A percentile compares a stretch with the other conserved stretches of the same genome.
Evolutionary conservation across 352 stramenopile species (phyloP).

Genomic region (Phytophthora vignae): DNA sequence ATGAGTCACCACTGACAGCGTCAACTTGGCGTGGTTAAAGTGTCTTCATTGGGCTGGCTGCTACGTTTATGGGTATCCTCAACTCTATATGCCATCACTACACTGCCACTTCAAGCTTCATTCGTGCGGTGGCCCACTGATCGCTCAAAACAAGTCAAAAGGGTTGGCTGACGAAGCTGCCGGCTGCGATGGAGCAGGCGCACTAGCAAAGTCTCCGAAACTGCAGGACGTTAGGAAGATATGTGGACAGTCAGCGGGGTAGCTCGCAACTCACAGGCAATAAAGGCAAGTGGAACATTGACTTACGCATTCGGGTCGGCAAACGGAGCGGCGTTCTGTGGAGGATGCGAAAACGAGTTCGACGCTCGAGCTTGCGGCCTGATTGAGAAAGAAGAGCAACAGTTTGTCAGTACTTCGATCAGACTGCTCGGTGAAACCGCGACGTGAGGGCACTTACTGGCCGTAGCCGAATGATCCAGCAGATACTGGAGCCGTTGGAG

Average conservation of each 20-base stretch:
- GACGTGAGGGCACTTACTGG: conserved; percentile 30
- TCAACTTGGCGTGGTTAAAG: neutral
- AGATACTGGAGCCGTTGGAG: conserved; percentile 15
- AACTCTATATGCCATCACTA: conserved; percentile 41
- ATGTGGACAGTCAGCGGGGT: conserved; percentile 19
- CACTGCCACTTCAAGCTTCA: conserved; percentile 21
- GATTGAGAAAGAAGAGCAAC: conserved; percentile 12
- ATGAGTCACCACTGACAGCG: no score
- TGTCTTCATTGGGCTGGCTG: conserved; percentile 3
- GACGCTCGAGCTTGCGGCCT: conserved; percentile 28
- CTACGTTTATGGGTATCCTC: conserved; percentile 29
- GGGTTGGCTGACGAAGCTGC: conserved; percentile 64
- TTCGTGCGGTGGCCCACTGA: conserved; percentile 8
- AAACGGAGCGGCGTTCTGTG: conserved; percentile 43
- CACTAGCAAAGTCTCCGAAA: conserved; percentile 62
- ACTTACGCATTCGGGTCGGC: conserved; percentile 59
- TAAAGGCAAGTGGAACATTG: neutral
- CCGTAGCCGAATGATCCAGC: conserved; percentile 53
- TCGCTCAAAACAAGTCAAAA: conserved; percentile 86
- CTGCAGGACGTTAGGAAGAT: conserved; percentile 25
- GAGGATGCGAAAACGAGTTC: conserved; percentile 50
- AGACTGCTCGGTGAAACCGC: neutral
- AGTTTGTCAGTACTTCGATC: conserved; percentile 12
- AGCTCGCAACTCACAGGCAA: neutral
- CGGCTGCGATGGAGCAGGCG: conserved; percentile 42